These are phyloP conservation scores for Aspergillus carbonarius DNA, from an alignment of 2,329 filamentous ascomycete genomes.

Conservation along the genomic window DNA sequence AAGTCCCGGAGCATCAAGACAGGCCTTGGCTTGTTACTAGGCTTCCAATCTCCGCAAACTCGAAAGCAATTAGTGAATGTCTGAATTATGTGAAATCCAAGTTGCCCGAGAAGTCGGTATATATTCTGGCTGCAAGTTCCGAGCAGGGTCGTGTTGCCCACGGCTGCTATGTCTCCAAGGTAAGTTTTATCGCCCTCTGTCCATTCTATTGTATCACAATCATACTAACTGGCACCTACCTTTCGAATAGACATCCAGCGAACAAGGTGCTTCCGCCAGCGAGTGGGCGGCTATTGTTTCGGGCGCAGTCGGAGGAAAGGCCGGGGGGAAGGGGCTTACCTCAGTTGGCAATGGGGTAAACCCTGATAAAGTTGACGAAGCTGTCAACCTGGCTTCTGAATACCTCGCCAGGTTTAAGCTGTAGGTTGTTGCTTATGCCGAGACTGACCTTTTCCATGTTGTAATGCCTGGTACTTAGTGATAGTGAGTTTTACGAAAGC, in stretches of 20 bases:
- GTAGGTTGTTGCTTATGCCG: constrained; percentile 34
- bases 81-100: constrained; percentile 85
- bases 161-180: constrained; percentile 84
- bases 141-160: constrained; percentile 70
- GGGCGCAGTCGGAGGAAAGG: constrained; percentile 79
- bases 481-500: too few species aligned
- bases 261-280: constrained; percentile 75
- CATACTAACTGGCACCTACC: constrained; percentile 10
- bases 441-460: background rate
- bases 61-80: constrained; percentile 83
- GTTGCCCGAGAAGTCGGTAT: constrained; percentile 84
- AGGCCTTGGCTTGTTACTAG: constrained; percentile 69
- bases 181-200: constrained; percentile 46
- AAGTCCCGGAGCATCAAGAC: constrained; percentile 64
- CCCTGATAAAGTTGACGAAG: constrained; percentile 79
- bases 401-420: constrained; percentile 80
- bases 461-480: background rate
- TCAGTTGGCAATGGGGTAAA: constrained; percentile 85
- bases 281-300: constrained; percentile 82
- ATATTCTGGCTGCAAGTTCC: constrained; percentile 74
- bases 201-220: background rate
- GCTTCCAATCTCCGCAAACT: constrained; percentile 75
- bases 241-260: constrained; percentile 54
- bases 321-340: constrained; percentile 87
- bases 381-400: constrained; percentile 74